Percentiles rank a stretch among this genome's conserved stretches.
Conservation (phyloP, 2,329 filamentous ascomycete genomes). For the Fusarium hainanense region DNA sequence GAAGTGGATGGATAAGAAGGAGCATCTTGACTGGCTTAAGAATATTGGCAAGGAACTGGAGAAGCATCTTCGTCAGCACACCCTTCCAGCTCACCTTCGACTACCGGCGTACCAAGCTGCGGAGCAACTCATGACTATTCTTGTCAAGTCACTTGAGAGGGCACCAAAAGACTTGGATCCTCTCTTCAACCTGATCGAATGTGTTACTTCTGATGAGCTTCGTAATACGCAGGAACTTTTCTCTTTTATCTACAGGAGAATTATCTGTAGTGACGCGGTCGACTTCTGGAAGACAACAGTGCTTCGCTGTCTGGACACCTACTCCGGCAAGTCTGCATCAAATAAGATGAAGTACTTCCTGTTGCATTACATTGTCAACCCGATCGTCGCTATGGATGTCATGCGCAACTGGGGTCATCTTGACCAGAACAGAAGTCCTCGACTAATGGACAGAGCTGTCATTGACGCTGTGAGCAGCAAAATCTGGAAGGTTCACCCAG, state of each 20-base stretch:
- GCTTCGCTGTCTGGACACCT: constrained; percentile 87
- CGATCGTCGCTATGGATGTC: constrained; percentile 95
- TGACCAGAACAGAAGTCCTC: constrained; percentile 68
- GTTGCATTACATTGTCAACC: constrained; percentile 92
- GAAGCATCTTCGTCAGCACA: constrained; percentile 75
- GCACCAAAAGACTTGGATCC: constrained; percentile 82
- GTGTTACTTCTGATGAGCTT: constrained; percentile 84
- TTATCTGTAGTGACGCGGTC: constrained; percentile 85
- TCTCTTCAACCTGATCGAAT: constrained; percentile 85
- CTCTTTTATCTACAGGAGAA: constrained; percentile 83
- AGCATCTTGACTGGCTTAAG: constrained; percentile 69
- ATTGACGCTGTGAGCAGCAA: constrained; percentile 92
- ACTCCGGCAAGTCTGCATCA: constrained; percentile 79
- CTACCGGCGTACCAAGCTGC: constrained; percentile 89
- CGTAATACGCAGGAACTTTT: constrained; percentile 80
- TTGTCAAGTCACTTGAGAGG: constrained; percentile 81
- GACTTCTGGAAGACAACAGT: constrained; percentile 88
- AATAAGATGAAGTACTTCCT: constrained; percentile 95
- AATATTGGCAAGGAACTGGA: constrained; percentile 82
- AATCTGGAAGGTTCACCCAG: constrained; percentile 90
- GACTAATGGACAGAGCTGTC: constrained; percentile 85
- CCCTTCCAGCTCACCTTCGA: constrained; percentile 76
- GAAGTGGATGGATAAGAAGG: constrained; percentile 77
- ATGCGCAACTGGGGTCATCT: constrained; percentile 80
- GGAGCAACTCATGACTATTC: constrained; percentile 86